A percentile compares a stretch with the other conserved stretches of the same genome.
Evolutionary conservation across 129 eudicot genomes (phyloP).

Genomic region (Pseudognaphalium luteoalbum): DNA sequence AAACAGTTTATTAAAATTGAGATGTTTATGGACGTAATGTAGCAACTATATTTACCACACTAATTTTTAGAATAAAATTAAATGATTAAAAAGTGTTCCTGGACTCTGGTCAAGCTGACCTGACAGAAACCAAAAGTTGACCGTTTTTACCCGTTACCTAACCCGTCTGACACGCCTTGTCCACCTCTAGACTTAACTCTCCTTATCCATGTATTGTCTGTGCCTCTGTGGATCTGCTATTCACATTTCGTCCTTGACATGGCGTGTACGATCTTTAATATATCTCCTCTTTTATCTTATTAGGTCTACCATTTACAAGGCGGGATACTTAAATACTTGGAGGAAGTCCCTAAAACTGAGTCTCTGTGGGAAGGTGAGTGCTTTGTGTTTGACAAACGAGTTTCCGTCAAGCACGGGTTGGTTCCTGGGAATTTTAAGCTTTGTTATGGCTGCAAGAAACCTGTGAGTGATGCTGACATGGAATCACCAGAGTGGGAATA

Average conservation of each 20-base stretch:
- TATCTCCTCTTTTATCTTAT: constrained; percentile 2
- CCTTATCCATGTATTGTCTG: background rate
- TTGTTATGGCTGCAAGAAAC: constrained; percentile 93
- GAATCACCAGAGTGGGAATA: constrained; percentile 78
- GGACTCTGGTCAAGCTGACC: too few species aligned
- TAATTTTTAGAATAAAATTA: too few species aligned
- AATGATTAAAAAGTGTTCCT: too few species aligned
- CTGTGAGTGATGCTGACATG: constrained; percentile 88
- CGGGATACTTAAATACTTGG: constrained; percentile 83
- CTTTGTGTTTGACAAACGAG: constrained; percentile 94
- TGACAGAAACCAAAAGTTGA: too few species aligned
- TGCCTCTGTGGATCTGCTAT: background rate
- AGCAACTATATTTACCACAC: too few species aligned
- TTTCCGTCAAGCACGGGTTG: constrained; percentile 85
- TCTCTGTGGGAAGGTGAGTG: constrained; percentile 98
- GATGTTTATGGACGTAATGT: too few species aligned
- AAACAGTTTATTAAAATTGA: too few species aligned
- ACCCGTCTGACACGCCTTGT: background rate
- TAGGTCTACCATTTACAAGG: constrained; percentile 93
- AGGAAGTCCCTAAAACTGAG: constrained; percentile 71
- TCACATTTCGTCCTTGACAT: background rate
- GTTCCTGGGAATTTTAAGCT: constrained; percentile 86
- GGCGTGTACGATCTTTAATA: background rate
- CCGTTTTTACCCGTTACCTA: too few species aligned
- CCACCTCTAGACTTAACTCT: background rate